Conservation (phyloP, 2,329 filamentous ascomycete species). For the Nemania diffusa region DNA sequence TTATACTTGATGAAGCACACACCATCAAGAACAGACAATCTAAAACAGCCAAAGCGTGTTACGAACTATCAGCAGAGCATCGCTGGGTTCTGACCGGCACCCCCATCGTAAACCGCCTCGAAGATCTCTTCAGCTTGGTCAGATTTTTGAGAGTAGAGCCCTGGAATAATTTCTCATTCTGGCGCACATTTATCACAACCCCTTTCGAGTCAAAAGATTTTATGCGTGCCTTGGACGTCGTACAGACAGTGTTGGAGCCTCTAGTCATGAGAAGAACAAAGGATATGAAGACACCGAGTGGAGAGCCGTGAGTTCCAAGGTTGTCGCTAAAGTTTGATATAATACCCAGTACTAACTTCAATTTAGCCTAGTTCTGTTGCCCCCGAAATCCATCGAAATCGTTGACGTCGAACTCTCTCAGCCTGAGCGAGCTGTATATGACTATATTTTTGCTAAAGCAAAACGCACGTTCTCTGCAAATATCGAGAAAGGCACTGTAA, state of each 20-base stretch:
- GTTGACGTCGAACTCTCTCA: conserved; percentile 87
- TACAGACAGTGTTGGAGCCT: conserved; percentile 95
- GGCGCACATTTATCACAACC: conserved; percentile 98
- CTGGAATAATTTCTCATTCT: conserved; percentile 99
- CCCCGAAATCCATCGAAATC: conserved; percentile 83
- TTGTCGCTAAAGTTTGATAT: conserved; percentile 4
- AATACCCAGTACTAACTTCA: conserved; percentile 11
- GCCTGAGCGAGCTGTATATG: conserved; percentile 89
- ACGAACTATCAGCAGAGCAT: conserved; percentile 85
- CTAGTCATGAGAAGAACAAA: conserved; percentile 96
- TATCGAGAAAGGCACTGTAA: conserved; percentile 87
- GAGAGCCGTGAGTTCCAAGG: conserved; percentile 63
- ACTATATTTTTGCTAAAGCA: conserved; percentile 85
- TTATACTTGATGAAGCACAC: conserved; percentile 96
- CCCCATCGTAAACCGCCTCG: conserved; percentile 94
- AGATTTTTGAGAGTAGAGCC: conserved; percentile 94
- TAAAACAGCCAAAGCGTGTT: conserved; percentile 95
- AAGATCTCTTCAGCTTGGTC: conserved; percentile 93
- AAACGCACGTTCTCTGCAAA: conserved; percentile 88
- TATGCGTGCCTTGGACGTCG: conserved; percentile 91
- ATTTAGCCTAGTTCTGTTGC: conserved; percentile 76
- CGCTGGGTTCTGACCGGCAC: conserved; percentile 95
- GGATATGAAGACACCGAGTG: conserved; percentile 95
- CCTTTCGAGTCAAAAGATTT: conserved; percentile 97
- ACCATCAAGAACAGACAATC: conserved; percentile 90